Base-by-base conservation (phyloP, 768 basidiomycete genomes). In the Gelatoporia subvermispora region DNA sequence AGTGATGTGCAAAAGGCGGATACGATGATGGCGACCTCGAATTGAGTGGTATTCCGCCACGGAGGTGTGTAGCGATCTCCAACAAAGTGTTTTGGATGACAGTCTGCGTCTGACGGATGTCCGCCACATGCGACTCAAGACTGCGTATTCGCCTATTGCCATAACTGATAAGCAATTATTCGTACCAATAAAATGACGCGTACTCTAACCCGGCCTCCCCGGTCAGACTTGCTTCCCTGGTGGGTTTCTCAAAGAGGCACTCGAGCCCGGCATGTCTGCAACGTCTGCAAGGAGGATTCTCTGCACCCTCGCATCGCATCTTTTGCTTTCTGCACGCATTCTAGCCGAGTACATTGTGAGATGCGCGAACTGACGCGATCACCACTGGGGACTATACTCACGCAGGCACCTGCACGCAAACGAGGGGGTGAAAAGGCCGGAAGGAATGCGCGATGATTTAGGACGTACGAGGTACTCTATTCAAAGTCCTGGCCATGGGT, bases 251-350 rank as follows among this genome's bases (percentile, higher is more conserved):
- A 64, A 97, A 95, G 28, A 96, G 75, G 70, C 94, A 97, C 36
- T 93, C 89, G 11, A 96, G 74, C 2, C 90, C 88, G 17, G 88
- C 85, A 59, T 92, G 87, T 25, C 89, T 78, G 69, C 94, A 97
- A 38, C 94, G 82, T 60, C 88, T 84, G 68, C 94, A 97, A n/a
- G 94, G 94, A 21, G 94, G 93, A 60, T 90, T 93, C 65, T 96
- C 94, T 15, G 93, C 94, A 1, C 92, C 93, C 66, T 94, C 92
- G 63, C 93, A 97, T 58, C 93, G 77, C 94, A 96, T 96, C 72
- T 96, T 96, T 74, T 94, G 93, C 61, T 92, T 89, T 58, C 93
- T 76, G 67, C 93, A 95, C 16, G 92, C 89, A 82, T 94, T 94
- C 91, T 93, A 64, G 36, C 36, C 45, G 37, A 41, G 50, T 24